These are phyloP conservation scores for Graphium sp. DNA, from an alignment of 2,329 filamentous ascomycete species.

Conservation along the genomic window DNA sequence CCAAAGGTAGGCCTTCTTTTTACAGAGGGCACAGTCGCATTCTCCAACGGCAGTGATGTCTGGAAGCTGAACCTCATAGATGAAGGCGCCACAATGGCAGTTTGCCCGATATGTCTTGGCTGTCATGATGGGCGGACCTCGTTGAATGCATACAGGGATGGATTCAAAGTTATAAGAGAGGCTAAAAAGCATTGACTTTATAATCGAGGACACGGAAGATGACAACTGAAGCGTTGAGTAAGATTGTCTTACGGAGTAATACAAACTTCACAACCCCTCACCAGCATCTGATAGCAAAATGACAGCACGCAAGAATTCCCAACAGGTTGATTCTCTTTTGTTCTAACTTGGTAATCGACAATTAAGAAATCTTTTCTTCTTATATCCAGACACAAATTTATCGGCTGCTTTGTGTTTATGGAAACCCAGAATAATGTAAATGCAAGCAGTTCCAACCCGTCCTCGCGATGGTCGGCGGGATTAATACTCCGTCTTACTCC, in stretches of 20 bases:
- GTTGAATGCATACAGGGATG: neutral
- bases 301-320: too few species aligned
- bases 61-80: conserved; percentile 32
- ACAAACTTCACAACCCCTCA: neutral
- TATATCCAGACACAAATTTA: too few species aligned
- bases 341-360: too few species aligned
- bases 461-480: too few species aligned
- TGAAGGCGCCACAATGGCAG: conserved; percentile 38
- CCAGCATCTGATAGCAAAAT: too few species aligned
- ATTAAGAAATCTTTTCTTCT: too few species aligned
- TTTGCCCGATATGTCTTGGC: conserved; percentile 32
- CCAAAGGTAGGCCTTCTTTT: conserved; percentile 27
- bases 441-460: too few species aligned
- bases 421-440: too few species aligned
- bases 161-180: neutral
- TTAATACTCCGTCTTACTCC: too few species aligned
- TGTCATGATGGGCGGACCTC: neutral
- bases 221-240: neutral
- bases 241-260: neutral
- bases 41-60: conserved; percentile 37
- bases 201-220: neutral
- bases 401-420: too few species aligned
- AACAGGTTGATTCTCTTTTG: too few species aligned
- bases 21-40: conserved; percentile 55
- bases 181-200: neutral